Percentiles rank a stretch among this genome's conserved stretches.
These are phyloP conservation scores for Phycomyces blakesleeanus DNA, from an alignment of 192 early-diverging fungal species.

Conservation along the genomic window DNA sequence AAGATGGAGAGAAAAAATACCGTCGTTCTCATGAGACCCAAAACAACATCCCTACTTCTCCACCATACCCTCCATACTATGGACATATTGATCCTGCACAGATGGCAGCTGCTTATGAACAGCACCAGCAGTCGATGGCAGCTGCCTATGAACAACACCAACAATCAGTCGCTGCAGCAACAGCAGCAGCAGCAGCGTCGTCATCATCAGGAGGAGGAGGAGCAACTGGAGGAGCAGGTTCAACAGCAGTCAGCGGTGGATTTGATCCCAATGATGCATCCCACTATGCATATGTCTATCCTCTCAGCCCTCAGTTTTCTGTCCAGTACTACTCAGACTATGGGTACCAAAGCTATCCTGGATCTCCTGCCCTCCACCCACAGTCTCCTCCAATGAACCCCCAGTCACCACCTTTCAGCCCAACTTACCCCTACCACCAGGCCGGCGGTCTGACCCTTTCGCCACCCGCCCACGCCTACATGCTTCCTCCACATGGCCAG, in stretches of 20 bases:
- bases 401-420: conserved; percentile 37
- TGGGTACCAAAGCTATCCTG: conserved; percentile 39
- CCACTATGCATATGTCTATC: conserved; percentile 34
- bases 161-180: too few species aligned
- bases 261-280: conserved; percentile 11
- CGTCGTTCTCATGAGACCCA: neutral
- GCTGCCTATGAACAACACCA: neutral
- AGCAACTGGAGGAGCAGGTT: too few species aligned
- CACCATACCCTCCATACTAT: conserved; percentile 15
- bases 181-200: too few species aligned
- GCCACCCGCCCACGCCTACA: conserved; percentile 35
- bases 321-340: conserved; percentile 41
- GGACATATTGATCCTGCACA: conserved; percentile 13
- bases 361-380: conserved; percentile 40
- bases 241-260: conserved; percentile 18
- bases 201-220: too few species aligned
- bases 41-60: conserved; percentile 5
- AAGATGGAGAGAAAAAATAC: too few species aligned
- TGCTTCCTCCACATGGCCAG: conserved; percentile 37
- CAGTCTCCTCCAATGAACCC: conserved; percentile 44
- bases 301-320: conserved; percentile 39
- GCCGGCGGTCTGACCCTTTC: conserved; percentile 32
- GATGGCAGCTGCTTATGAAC: neutral
- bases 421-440: conserved; percentile 33
- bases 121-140: too few species aligned